Evolutionary conservation across 805 yeast species (phyloP).

Genomic region (Saturnispora halmiae): DNA sequence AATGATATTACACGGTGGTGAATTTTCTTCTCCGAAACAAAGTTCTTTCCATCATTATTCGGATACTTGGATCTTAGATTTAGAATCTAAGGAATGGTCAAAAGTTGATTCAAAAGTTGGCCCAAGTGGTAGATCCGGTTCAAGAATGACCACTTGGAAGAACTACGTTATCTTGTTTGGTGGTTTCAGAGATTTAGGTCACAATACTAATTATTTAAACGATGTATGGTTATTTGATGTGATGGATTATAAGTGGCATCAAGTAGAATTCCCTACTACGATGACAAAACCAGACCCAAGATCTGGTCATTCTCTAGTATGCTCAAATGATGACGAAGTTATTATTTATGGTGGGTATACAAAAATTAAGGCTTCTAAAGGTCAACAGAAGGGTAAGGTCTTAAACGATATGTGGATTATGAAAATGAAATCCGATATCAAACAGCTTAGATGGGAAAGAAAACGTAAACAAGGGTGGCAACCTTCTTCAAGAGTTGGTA

Average conservation of each 20-base stretch:
- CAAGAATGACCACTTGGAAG: slow-evolving; percentile 85
- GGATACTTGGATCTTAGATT: slow-evolving; percentile 90
- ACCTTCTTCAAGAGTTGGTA: slow-evolving; percentile 92
- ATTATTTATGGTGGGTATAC: slow-evolving; percentile 89
- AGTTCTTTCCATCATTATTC: slow-evolving; percentile 93
- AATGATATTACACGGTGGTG: slow-evolving; percentile 87
- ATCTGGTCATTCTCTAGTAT: slow-evolving; percentile 84
- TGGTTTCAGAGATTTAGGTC: slow-evolving; percentile 86
- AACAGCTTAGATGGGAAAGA: slow-evolving; percentile 78
- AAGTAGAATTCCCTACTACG: slow-evolving; percentile 76
- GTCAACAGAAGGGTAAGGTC: slow-evolving; percentile 84
- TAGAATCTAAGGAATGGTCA: slow-evolving; percentile 80
- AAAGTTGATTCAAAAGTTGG: slow-evolving; percentile 63
- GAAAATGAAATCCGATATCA: slow-evolving; percentile 77
- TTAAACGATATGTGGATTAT: slow-evolving; percentile 78
- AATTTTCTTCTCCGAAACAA: slow-evolving; percentile 93
- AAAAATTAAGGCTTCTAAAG: slow-evolving; percentile 83
- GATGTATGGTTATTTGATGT: slow-evolving; percentile 93
- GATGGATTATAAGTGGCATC: slow-evolving; percentile 82
- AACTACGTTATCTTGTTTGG: slow-evolving; percentile 80
- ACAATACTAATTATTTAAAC: slow-evolving; percentile 69
- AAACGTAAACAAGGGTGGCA: slow-evolving; percentile 82
- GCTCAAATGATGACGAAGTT: slow-evolving; percentile 66
- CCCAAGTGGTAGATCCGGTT: slow-evolving; percentile 88
- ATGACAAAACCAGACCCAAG: slow-evolving; percentile 83